A percentile compares a stretch with the other conserved stretches of the same genome.
Evolutionary conservation across 345 rosid species (phyloP).

Genomic region (Abelmoschus esculentus): DNA sequence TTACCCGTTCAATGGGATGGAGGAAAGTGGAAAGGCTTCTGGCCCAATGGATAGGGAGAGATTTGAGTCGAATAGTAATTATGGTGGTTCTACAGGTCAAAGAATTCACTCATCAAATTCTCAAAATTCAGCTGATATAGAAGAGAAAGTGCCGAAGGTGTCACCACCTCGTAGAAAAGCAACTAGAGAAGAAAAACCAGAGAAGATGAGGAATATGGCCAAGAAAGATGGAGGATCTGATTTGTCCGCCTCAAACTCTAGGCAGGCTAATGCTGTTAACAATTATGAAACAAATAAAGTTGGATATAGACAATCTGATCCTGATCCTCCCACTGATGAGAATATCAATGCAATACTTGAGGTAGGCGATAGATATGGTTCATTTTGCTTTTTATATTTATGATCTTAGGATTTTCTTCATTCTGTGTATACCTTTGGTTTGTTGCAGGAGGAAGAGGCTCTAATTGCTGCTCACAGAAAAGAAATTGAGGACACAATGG

Average conservation of each 20-base stretch:
- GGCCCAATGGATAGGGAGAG: constrained; percentile 50
- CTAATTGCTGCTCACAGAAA: constrained; percentile 87
- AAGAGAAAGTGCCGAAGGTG: constrained; percentile 76
- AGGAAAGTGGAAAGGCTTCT: constrained; percentile 49
- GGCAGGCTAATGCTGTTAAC: constrained; percentile 34
- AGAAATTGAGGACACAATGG: constrained; percentile 98
- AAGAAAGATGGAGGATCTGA: constrained; percentile 56
- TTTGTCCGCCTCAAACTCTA: constrained; percentile 30
- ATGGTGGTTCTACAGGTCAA: constrained; percentile 47
- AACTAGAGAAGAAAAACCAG: constrained; percentile 60
- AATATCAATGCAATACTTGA: constrained; percentile 75
- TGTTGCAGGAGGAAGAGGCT: constrained; percentile 83
- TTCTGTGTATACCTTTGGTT: constrained; percentile 4
- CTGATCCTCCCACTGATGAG: constrained; percentile 53
- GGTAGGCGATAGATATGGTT: constrained; percentile 35
- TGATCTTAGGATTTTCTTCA: constrained; percentile 1
- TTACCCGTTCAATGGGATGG: constrained; percentile 36
- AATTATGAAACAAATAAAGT: constrained; percentile 31
- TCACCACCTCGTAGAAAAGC: constrained; percentile 86
- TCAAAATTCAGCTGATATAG: constrained; percentile 47
- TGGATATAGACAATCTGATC: constrained; percentile 39
- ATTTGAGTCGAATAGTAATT: constrained; percentile 37
- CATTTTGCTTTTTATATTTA: background rate
- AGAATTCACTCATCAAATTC: constrained; percentile 36
- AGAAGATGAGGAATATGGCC: constrained; percentile 44